Evolutionary conservation across 306 rosid genomes (phyloP), one percentile per base, ranked within the genome.

Genomic region (Vigna trinervia): DNA sequence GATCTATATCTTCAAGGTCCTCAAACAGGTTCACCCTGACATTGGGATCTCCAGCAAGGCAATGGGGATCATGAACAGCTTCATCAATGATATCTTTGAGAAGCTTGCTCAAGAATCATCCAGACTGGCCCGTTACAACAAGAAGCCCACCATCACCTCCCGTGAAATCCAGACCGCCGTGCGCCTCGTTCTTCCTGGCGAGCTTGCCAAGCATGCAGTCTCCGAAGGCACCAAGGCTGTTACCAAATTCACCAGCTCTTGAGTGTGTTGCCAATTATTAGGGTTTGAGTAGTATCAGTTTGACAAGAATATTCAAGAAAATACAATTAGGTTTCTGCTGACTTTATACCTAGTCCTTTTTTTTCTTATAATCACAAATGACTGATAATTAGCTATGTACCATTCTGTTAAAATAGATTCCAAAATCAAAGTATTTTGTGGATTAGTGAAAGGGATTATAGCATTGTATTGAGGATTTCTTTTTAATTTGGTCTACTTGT

Each of bases 21-120:
- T 86, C 39, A 86, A 86, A 78, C 90, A 86, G 53, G 87, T 86
- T 7, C 90, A 86, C 15, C 89, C 89, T 6, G 89, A 86, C 17
- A 86, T 86, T 0, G 89, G 89, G 1, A 76, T 86, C 63, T 83
- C 90, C 0, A 84, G 86, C 78, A 87, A 82, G 19, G 85, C 87
- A 22, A 84, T 84, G 88, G 89, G 81, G 2, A 86, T 86, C 30
- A 83, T 83, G 87, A 83, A 86, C 77, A 83, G 87, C 41, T 86
- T 86, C 78, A 77, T 85, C 88, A 83, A 85, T 9, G 88, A 75
- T 0, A 77, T 87, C 26, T 86, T 84, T 3, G 90, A 85, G 83
- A 85, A 81, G 22, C 80, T 85, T 0, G 88, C 85, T 0, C 85
- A 81, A 50, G 88, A 85, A 9, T 5, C 86, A 0, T 75, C 89